A percentile compares a stretch with the other conserved stretches of the same genome.
Evolutionary conservation across 371 early-diverging fungal species (phyloP).

Genomic region (Dinochytrium kinnereticum): DNA sequence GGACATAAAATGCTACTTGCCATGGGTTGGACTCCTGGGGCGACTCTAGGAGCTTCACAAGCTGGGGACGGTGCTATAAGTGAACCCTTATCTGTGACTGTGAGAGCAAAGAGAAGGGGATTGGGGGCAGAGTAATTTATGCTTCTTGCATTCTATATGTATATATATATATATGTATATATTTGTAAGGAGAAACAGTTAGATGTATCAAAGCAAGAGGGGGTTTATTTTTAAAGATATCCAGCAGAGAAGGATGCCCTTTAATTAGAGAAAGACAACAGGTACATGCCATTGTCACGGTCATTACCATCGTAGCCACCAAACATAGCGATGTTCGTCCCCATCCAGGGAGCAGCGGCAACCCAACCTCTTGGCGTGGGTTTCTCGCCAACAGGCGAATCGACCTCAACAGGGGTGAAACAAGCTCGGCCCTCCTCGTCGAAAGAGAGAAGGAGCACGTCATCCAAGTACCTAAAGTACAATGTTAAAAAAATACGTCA

Average conservation of each 20-base stretch:
- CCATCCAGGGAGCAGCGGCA: constrained; percentile 15
- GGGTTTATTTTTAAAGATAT: neutral
- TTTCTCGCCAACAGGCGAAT: neutral
- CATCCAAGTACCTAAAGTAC: neutral
- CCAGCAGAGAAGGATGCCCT: neutral
- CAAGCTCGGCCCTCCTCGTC: neutral
- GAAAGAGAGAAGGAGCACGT: constrained; percentile 2
- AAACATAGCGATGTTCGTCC: constrained; percentile 11
- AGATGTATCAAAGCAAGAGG: too few relatives aligned
- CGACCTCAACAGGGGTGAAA: neutral
- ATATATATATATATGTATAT: neutral
- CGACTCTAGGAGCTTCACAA: constrained; percentile 23
- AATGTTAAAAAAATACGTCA: too few relatives aligned
- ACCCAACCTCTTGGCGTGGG: constrained; percentile 17
- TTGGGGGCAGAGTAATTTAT: constrained; percentile 32
- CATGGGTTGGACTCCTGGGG: constrained; percentile 68
- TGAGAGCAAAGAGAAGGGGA: constrained; percentile 37
- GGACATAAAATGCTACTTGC: constrained; percentile 82
- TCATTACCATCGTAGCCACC: constrained; percentile 15
- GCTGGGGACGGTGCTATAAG: constrained; percentile 10
- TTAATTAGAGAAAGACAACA: constrained; percentile 2
- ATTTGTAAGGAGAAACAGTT: neutral
- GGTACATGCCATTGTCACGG: constrained; percentile 14
- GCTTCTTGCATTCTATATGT: neutral
- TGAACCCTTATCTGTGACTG: constrained; percentile 36